Conservation (phyloP, 176 grass and related monocot genomes). For the Juncus effusus region DNA sequence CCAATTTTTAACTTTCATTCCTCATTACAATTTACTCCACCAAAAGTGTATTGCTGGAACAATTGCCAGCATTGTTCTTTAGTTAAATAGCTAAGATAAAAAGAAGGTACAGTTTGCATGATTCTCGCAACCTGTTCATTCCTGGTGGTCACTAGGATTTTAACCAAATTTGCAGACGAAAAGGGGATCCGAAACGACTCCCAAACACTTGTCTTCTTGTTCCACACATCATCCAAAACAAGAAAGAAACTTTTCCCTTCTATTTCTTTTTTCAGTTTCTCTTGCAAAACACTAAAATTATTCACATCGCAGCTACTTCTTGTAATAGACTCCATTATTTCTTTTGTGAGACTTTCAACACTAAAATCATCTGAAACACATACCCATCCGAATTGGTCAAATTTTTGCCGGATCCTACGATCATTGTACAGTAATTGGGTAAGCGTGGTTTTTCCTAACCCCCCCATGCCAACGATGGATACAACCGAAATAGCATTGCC, state of each 20-base stretch:
- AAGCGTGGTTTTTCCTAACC: conserved; percentile 43
- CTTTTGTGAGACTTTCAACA: conserved; percentile 8
- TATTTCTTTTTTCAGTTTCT: conserved; percentile 2
- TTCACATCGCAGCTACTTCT: neutral
- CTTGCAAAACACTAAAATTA: conserved; percentile 35
- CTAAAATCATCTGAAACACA: conserved; percentile 7
- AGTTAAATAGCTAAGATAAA: conserved; percentile 19
- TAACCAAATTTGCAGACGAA: neutral
- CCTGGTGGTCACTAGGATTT: conserved; percentile 36
- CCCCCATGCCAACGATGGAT: conserved; percentile 38
- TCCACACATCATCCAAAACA: conserved; percentile 16
- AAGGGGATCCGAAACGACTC: conserved; percentile 24
- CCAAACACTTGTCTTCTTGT: conserved; percentile 23
- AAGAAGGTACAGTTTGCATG: conserved; percentile 6
- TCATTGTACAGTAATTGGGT: conserved; percentile 39
- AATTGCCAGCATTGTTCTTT: conserved; percentile 28
- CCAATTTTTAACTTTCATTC: neutral
- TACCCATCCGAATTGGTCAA: conserved; percentile 9
- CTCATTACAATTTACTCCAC: neutral
- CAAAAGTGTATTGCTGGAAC: conserved; percentile 32
- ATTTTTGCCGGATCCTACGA: conserved; percentile 12
- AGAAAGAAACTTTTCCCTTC: conserved; percentile 8
- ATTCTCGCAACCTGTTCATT: conserved; percentile 17
- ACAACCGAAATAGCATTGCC: conserved; percentile 10
- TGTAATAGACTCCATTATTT: neutral